Base-by-base conservation (phyloP, 1,139 yeast species). In the Pichia sp. region DNA sequence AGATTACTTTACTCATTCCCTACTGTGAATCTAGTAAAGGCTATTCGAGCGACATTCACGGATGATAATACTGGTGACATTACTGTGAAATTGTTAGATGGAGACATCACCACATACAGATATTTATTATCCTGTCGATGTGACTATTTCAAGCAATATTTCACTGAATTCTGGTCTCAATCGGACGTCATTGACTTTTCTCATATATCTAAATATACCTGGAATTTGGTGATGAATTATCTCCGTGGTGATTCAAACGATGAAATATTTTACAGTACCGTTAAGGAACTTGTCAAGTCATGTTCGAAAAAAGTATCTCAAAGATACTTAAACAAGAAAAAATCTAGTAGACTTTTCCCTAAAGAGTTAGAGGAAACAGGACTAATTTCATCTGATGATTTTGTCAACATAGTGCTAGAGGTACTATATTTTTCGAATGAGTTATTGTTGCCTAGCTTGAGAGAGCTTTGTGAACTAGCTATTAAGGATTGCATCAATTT, bases 371-470 rank as follows among this genome's bases (percentile, higher is more conserved):
- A 31, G 8, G 41, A 16, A 30, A 19, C 31, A 19, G 11, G n/a
- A 30, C 16, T 19, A 15, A 7, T 15, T 7, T 40, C 44, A 19
- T 7, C 16, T 11, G 57, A 56, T 36, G 54, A 53, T 1, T 82
- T 82, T 59, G 74, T 87, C 8, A 79, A 80, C 54, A 70, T 75
- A 38, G 70, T 84, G 3, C 69, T 90, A 34, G 87, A 84, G 15
- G 67, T 88, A 48, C 73, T 87, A 57, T 83, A 80, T 51, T 69
- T 83, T 4, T 73, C 90, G 1, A 93, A 89, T 62, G 85, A 84
- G 60, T 67, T 90, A 15, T 67, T 87, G 58, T 66, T 90, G 45
- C 76, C 79, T 48, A 82, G 80, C 26, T 72, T 90, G 50, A 82
- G 84, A 57, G 78, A 80, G 48, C 68, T 81, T 36, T 79, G 90